Percentiles rank a stretch among this genome's conserved stretches.
Conservation (phyloP, 495 filamentous ascomycete species). For the Apodospora peruviana region DNA sequence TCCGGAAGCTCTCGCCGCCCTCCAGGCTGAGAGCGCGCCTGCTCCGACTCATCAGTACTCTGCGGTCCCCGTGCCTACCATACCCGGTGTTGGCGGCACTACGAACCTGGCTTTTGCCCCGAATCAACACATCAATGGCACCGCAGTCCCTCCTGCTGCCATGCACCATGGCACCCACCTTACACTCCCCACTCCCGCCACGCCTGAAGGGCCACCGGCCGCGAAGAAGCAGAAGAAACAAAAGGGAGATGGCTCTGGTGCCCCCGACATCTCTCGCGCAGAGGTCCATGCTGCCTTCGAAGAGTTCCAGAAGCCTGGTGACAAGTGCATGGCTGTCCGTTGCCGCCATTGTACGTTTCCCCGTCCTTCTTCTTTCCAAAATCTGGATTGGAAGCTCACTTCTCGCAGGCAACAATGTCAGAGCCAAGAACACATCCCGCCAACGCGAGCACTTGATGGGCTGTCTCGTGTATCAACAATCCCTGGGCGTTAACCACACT, state of each 20-base stretch:
- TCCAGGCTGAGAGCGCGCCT: background rate
- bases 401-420: conserved; percentile 19
- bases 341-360: conserved; percentile 19
- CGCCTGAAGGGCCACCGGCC: conserved; percentile 15
- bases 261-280: conserved; percentile 19
- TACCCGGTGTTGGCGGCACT: conserved; percentile 3
- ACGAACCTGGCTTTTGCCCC: conserved; percentile 21
- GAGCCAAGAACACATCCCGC: conserved; percentile 28
- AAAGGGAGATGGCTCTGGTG: conserved; percentile 3
- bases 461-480: conserved; percentile 19
- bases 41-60: conserved; percentile 1
- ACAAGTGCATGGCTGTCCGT: conserved; percentile 21
- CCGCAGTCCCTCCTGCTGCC: conserved; percentile 1
- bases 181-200: background rate
- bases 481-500: conserved; percentile 23
- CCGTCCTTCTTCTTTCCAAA: too few relatives aligned
- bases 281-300: conserved; percentile 27
- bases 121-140: conserved; percentile 25
- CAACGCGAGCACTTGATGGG: conserved; percentile 24
- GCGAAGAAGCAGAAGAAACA: conserved; percentile 23
- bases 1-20: conserved; percentile 13
- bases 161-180: background rate
- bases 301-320: conserved; percentile 24
- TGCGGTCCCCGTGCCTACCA: conserved; percentile 2
- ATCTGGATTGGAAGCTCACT: too few relatives aligned